Conservation (phyloP, 2,329 filamentous ascomycete species). For the Leptoxyphium fumago region DNA sequence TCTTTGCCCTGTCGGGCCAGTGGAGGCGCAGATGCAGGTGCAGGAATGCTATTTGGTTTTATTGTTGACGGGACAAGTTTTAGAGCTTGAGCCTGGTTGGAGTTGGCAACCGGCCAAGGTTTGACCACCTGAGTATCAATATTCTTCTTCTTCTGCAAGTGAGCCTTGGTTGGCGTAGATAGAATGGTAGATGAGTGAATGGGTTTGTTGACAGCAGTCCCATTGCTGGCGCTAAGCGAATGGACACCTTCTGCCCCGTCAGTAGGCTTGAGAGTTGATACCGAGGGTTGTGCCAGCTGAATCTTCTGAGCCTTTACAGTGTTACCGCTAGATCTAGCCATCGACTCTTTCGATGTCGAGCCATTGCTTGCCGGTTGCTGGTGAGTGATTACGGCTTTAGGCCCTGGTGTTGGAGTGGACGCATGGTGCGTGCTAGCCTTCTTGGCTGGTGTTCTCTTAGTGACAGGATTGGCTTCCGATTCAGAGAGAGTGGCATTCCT, state of each 20-base stretch:
- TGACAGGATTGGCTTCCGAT: conserved; percentile 18
- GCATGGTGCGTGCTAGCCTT: conserved; percentile 21
- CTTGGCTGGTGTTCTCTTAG: conserved; percentile 19
- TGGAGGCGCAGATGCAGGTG: background rate
- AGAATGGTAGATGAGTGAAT: background rate
- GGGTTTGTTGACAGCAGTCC: background rate
- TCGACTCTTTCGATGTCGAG: background rate
- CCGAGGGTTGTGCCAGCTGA: background rate
- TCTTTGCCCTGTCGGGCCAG: background rate
- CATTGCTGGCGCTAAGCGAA: background rate
- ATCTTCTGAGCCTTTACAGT: background rate
- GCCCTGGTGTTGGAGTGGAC: conserved; percentile 1
- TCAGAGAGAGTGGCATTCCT: conserved; percentile 18
- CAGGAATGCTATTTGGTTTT: background rate
- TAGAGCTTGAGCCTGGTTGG: background rate
- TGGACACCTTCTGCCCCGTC: background rate
- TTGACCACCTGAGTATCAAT: background rate
- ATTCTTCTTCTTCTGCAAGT: background rate
- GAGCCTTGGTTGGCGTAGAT: background rate
- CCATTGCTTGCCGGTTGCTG: background rate
- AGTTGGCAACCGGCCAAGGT: background rate
- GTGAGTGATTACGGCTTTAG: background rate
- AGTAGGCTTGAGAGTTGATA: background rate
- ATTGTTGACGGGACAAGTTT: background rate
- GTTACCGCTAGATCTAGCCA: background rate